Percentiles rank a stretch among this genome's conserved stretches.
Evolutionary conservation across 441 rosid genomes (phyloP).

Genomic region (Aleurites moluccanus): DNA sequence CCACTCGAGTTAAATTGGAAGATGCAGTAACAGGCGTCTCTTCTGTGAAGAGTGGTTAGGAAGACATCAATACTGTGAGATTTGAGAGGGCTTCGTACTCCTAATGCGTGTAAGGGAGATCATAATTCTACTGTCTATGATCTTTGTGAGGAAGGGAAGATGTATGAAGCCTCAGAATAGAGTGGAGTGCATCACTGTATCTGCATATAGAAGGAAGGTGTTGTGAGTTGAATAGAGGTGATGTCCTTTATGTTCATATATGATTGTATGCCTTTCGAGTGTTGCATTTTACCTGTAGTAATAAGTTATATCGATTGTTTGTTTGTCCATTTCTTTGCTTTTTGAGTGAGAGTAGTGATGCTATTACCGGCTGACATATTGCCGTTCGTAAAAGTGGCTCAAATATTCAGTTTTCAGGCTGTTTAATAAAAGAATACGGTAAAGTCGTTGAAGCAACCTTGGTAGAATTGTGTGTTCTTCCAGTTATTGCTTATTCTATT

Average conservation of each 20-base stretch:
- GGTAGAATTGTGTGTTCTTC: too few species aligned
- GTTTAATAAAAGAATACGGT: slow-evolving; percentile 36
- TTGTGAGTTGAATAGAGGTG: slow-evolving; percentile 30
- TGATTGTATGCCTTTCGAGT: slow-evolving; percentile 39
- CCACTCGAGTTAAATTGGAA: slow-evolving; percentile 33
- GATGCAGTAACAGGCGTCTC: slow-evolving; percentile 34
- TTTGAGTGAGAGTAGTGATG: slow-evolving; percentile 29
- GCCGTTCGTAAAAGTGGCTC: slow-evolving; percentile 45
- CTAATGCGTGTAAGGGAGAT: slow-evolving; percentile 20
- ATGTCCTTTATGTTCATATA: slow-evolving; percentile 37
- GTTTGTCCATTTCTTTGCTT: slow-evolving; percentile 26
- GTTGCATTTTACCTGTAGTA: slow-evolving; percentile 30
- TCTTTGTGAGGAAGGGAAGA: slow-evolving; percentile 28
- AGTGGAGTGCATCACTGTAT: slow-evolving; percentile 16
- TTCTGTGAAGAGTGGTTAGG: slow-evolving; percentile 45
- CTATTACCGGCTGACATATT: slow-evolving; percentile 33
- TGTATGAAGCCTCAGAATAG: slow-evolving; percentile 14
- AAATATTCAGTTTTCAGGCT: slow-evolving; percentile 33
- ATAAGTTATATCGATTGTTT: slow-evolving; percentile 25
- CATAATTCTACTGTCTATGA: slow-evolving; percentile 11
- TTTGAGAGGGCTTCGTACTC: slow-evolving; percentile 12
- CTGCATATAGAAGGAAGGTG: slow-evolving; percentile 26
- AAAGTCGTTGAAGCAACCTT: slow-evolving; percentile 10
- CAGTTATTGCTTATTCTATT: too few species aligned
- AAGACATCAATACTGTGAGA: slow-evolving; percentile 20